Percentiles rank a stretch among this genome's conserved stretches.
Evolutionary conservation across 169 alveolate species (phyloP).

Genomic region (Plasmodium knowlesi): DNA sequence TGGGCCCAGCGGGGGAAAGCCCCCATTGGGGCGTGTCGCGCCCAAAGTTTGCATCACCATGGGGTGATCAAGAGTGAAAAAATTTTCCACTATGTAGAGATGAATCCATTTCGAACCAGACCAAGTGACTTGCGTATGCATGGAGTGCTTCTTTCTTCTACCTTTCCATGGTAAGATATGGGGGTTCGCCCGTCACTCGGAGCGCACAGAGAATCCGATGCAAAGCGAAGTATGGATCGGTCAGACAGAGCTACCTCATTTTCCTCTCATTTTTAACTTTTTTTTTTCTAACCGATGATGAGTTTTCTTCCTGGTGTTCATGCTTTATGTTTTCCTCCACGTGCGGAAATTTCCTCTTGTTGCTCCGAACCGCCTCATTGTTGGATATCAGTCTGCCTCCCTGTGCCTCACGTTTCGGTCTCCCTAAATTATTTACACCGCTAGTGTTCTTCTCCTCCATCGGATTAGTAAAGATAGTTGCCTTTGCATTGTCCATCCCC

Average conservation of each 20-base stretch:
- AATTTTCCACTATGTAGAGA: neutral
- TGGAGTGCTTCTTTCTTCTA: neutral
- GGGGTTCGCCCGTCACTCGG: neutral
- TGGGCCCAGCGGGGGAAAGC: neutral
- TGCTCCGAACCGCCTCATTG: neutral
- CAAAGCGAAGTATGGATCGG: neutral
- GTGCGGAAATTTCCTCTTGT: conserved; percentile 12
- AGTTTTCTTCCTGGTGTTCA: conserved; percentile 34
- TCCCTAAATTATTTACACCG: neutral
- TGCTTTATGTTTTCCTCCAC: conserved; percentile 39
- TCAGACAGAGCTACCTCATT: neutral
- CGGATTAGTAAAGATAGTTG: neutral
- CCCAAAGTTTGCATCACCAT: neutral
- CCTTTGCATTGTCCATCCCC: neutral
- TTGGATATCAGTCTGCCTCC: neutral
- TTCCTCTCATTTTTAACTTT: conserved; percentile 22
- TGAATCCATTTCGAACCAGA: neutral
- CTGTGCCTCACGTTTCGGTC: neutral
- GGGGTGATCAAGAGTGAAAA: neutral
- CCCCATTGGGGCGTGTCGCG: neutral
- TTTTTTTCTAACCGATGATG: conserved; percentile 2
- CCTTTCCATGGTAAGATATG: neutral
- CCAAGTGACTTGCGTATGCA: neutral
- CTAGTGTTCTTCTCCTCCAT: neutral
- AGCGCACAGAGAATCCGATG: neutral